A percentile compares a stretch with the other conserved stretches of the same genome.
These are phyloP conservation scores for Quercus robur DNA, from an alignment of 306 rosid genomes.

Conservation along the genomic window DNA sequence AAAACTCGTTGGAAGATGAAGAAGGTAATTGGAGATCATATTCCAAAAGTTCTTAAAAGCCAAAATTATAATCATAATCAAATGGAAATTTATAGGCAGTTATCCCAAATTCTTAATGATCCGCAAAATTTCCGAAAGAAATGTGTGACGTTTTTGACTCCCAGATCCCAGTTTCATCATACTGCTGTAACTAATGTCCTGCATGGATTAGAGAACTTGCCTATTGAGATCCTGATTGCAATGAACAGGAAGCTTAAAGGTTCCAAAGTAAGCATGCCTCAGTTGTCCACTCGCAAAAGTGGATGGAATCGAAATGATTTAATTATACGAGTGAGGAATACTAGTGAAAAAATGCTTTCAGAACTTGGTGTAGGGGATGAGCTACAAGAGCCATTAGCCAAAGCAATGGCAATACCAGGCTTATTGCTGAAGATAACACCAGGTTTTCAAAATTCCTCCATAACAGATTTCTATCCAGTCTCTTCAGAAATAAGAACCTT, in stretches of 20 bases:
- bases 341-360: slow-evolving; percentile 49
- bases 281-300: slow-evolving; percentile 38
- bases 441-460: slow-evolving; percentile 39
- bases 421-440: slow-evolving; percentile 50
- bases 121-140: slow-evolving; percentile 44
- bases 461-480: slow-evolving; percentile 46
- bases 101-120: slow-evolving; percentile 50
- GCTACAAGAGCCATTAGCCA: slow-evolving; percentile 60
- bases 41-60: slow-evolving; percentile 37
- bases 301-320: slow-evolving; percentile 47
- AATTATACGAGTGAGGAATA: slow-evolving; percentile 33
- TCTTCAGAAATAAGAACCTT: slow-evolving; percentile 55
- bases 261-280: slow-evolving; percentile 32
- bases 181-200: slow-evolving; percentile 42
- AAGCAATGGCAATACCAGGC: slow-evolving; percentile 81
- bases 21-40: slow-evolving; percentile 36
- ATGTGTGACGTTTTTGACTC: slow-evolving; percentile 21
- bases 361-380: slow-evolving; percentile 43
- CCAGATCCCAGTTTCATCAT: slow-evolving; percentile 26
- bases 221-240: slow-evolving; percentile 51
- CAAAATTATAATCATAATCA: slow-evolving; percentile 17
- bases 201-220: slow-evolving; percentile 36
- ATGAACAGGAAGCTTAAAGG: slow-evolving; percentile 69
- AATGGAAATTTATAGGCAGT: slow-evolving; percentile 26
- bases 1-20: slow-evolving; percentile 68